phyloP scores from a whole-genome alignment of 2,329 filamentous ascomycete species.

The Aspergillus costaricaensis region DNA sequence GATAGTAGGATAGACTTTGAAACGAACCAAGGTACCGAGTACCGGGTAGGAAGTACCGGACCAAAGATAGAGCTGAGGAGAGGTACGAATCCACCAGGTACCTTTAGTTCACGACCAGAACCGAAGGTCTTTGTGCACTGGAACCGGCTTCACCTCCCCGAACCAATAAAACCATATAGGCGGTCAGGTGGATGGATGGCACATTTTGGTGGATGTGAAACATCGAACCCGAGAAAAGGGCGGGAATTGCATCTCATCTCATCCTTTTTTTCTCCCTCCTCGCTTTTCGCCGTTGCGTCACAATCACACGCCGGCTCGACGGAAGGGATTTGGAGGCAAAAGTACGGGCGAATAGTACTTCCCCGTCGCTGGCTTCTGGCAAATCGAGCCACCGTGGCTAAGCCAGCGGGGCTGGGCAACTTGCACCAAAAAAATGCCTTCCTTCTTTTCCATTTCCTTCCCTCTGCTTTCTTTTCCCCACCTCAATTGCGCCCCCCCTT shows the following conservation, averaged over 20 bases:
- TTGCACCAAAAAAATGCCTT: background rate
- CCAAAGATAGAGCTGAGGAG: background rate
- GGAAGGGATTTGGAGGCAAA: background rate
- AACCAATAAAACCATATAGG: background rate
- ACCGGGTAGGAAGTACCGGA: conserved; percentile 2
- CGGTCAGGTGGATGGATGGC: background rate
- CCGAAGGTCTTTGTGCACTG: conserved; percentile 1
- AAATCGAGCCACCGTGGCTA: background rate
- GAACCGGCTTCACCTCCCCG: conserved; percentile 3
- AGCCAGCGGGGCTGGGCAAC: background rate
- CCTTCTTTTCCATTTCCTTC: background rate
- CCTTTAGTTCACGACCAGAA: background rate
- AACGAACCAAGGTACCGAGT: background rate
- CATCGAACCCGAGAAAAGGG: background rate
- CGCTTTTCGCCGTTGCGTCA: background rate
- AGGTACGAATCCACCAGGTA: background rate
- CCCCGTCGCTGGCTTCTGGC: background rate
- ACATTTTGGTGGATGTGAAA: conserved; percentile 4
- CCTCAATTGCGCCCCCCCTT: background rate
- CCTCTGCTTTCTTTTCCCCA: background rate
- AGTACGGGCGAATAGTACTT: conserved; percentile 4
- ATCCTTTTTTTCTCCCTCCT: background rate
- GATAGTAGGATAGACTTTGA: background rate
- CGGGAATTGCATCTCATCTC: background rate
- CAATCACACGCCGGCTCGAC: background rate